Evolutionary conservation across 306 rosid genomes (phyloP).

Genomic region (Begonia masoniana): DNA sequence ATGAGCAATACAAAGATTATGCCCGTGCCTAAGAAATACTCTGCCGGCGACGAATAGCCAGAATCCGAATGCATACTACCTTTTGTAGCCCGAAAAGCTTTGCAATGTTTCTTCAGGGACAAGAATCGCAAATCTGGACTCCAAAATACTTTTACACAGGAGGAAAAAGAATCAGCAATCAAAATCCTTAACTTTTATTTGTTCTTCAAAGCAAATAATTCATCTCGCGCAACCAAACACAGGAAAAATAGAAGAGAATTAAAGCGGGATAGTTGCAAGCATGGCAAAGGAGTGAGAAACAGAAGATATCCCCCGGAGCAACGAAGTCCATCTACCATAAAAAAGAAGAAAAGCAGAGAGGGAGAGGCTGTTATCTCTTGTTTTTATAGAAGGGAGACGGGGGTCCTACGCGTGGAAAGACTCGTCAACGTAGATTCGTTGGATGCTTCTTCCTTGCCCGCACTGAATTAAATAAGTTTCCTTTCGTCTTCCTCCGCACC

Average conservation of each 20-base stretch:
- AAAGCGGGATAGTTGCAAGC: constrained; percentile 1
- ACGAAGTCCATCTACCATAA: not conserved
- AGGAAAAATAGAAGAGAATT: not conserved
- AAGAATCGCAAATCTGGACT: not conserved
- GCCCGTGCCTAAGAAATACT: not conserved
- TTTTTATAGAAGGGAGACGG: too few species aligned
- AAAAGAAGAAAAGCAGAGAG: constrained; percentile 4
- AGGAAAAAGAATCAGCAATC: not conserved
- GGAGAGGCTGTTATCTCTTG: not conserved
- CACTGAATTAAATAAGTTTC: too few species aligned
- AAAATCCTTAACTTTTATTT: not conserved
- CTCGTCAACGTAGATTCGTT: too few species aligned
- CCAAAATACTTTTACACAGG: not conserved
- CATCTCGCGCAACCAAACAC: not conserved
- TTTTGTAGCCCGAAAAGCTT: not conserved
- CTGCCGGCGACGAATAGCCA: constrained; percentile 2
- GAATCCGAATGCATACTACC: not conserved
- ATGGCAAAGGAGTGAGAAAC: not conserved
- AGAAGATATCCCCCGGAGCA: not conserved
- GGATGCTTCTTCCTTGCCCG: too few species aligned
- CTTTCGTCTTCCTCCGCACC: too few species aligned
- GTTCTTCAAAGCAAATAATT: constrained; percentile 1
- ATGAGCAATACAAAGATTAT: too few species aligned
- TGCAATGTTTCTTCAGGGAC: not conserved
- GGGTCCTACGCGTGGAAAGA: too few species aligned